A percentile compares a stretch with the other conserved stretches of the same genome.
phyloP scores from a whole-genome alignment of 2,329 filamentous ascomycete species.

The Ophiostoma ips region DNA sequence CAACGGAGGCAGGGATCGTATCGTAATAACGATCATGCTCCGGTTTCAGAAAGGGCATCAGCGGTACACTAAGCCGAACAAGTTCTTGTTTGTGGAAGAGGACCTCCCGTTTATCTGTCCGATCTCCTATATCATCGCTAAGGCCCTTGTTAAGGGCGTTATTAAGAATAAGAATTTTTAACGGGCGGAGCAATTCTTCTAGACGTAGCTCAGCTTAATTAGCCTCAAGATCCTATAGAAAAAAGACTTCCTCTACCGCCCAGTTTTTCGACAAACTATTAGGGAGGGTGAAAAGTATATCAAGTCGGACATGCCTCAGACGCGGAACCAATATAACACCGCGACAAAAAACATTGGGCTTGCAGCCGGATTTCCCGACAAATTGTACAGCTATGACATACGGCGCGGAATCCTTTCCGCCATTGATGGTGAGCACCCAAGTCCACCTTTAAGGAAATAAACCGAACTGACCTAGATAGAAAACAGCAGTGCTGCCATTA shows the following conservation, averaged over 20 bases:
- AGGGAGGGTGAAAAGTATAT: background rate
- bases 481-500: background rate
- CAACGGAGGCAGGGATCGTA: background rate
- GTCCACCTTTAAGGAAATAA: background rate
- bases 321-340: background rate
- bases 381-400: background rate
- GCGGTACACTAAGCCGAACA: background rate
- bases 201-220: conserved; percentile 7
- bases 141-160: conserved; percentile 6
- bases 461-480: background rate
- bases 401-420: background rate
- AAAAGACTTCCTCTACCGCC: background rate
- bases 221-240: conserved; percentile 1
- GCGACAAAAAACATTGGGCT: background rate
- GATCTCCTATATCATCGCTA: conserved; percentile 7
- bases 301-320: background rate
- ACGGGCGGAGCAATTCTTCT: conserved; percentile 8
- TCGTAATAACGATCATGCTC: background rate
- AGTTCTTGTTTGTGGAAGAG: background rate
- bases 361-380: background rate
- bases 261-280: background rate
- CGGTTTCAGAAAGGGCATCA: background rate
- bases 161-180: conserved; percentile 7
- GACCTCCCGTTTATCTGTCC: background rate
- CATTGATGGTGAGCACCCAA: background rate